Evolutionary conservation across 306 rosid genomes (phyloP).

Genomic region (Rosa multiflora): DNA sequence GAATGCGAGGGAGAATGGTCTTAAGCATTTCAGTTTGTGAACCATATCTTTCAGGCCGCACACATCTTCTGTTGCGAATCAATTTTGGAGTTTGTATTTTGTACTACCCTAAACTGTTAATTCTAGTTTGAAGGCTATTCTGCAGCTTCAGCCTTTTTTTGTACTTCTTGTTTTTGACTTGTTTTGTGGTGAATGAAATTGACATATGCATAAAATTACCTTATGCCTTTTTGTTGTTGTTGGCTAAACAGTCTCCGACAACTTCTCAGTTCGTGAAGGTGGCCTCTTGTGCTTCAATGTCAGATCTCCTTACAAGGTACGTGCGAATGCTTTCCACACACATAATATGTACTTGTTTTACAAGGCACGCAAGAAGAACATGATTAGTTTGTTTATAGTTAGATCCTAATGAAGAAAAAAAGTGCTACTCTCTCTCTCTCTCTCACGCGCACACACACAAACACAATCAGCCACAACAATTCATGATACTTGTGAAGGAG

Average conservation of each 20-base stretch:
- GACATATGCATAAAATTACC: neutral
- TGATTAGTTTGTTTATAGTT: neutral
- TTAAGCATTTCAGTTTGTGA: neutral
- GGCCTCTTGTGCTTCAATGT: conserved; percentile 71
- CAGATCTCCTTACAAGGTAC: conserved; percentile 71
- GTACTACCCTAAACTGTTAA: neutral
- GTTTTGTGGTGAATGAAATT: conserved; percentile 3
- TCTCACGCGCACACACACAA: too few relatives aligned
- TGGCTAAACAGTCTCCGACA: conserved; percentile 43
- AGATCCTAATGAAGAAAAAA: neutral
- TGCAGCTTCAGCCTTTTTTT: neutral
- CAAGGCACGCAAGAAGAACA: neutral
- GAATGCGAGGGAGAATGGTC: too few relatives aligned
- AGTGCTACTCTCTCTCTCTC: neutral
- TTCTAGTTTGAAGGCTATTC: conserved; percentile 2
- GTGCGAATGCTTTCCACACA: neutral
- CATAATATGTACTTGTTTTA: neutral
- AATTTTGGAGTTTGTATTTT: neutral
- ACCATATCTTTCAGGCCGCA: neutral
- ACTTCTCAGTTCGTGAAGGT: conserved; percentile 66
- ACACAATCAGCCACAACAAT: too few relatives aligned
- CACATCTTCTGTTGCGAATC: neutral
- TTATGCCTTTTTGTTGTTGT: conserved; percentile 22
- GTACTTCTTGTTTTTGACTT: neutral
- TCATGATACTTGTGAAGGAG: neutral